Conservation (phyloP, 176 grass and related monocot genomes). For the Musa schizocarpa region DNA sequence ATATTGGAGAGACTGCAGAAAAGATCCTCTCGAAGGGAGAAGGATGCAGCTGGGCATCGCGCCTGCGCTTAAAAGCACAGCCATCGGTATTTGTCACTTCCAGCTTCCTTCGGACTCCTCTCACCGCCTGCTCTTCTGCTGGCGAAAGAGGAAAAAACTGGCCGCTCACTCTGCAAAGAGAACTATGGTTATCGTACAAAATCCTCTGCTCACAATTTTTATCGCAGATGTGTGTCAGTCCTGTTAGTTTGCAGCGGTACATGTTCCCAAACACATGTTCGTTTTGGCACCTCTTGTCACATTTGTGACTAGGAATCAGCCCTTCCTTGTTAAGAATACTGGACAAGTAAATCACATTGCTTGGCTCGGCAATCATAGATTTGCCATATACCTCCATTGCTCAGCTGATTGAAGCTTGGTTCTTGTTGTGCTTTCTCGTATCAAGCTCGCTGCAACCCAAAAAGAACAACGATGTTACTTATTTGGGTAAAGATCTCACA, state of each 20-base stretch:
- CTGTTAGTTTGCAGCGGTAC: slow-evolving; percentile 90
- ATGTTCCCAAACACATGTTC: slow-evolving; percentile 94
- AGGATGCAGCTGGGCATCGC: slow-evolving; percentile 56
- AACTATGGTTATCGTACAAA: slow-evolving; percentile 93
- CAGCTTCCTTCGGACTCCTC: slow-evolving; percentile 89
- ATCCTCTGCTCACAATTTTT: slow-evolving; percentile 97
- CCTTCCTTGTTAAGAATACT: slow-evolving; percentile 83
- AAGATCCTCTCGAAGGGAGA: slow-evolving; percentile 91
- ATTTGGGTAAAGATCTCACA: neutral
- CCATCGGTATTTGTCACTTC: slow-evolving; percentile 68
- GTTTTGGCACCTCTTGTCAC: slow-evolving; percentile 90
- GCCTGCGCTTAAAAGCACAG: slow-evolving; percentile 78
- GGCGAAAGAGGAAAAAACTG: slow-evolving; percentile 83
- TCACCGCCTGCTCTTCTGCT: slow-evolving; percentile 66
- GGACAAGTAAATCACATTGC: slow-evolving; percentile 96
- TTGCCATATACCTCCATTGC: slow-evolving; percentile 94
- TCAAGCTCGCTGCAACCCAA: slow-evolving; percentile 74
- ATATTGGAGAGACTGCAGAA: slow-evolving; percentile 54
- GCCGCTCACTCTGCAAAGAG: slow-evolving; percentile 87
- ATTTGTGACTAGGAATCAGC: slow-evolving; percentile 74
- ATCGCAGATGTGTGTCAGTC: slow-evolving; percentile 82
- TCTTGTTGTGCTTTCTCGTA: slow-evolving; percentile 24
- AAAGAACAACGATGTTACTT: slow-evolving; percentile 28
- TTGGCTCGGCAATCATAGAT: slow-evolving; percentile 90
- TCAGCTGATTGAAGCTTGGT: slow-evolving; percentile 22